These are phyloP conservation scores for Tylopilus subfusipes DNA, from an alignment of 768 basidiomycete species.

Conservation along the genomic window DNA sequence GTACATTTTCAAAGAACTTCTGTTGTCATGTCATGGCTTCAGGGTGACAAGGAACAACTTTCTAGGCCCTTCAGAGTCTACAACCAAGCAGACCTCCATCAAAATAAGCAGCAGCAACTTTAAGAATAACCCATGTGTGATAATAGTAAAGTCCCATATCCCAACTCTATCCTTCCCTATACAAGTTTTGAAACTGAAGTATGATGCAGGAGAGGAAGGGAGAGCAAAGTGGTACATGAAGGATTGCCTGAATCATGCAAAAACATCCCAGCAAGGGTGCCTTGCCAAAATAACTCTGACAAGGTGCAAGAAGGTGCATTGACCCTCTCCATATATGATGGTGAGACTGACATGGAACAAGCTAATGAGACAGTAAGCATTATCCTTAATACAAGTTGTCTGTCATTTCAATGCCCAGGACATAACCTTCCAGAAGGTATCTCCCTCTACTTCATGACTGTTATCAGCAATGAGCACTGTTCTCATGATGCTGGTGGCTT, in stretches of 20 bases:
- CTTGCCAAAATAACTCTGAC: conserved; percentile 3
- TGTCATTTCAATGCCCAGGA: too few relatives aligned
- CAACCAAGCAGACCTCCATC: background rate
- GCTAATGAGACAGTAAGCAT: conserved; percentile 20
- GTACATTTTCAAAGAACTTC: background rate
- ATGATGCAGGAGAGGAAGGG: conserved; percentile 14
- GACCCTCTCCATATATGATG: conserved; percentile 22
- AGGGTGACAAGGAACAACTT: background rate
- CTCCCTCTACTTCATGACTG: background rate
- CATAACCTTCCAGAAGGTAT: conserved; percentile 5
- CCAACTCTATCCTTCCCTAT: background rate
- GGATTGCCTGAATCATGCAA: conserved; percentile 11
- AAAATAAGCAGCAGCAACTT: conserved; percentile 1
- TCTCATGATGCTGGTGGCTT: background rate
- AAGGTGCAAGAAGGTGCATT: conserved; percentile 17
- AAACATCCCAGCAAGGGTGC: conserved; percentile 8
- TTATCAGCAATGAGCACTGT: background rate
- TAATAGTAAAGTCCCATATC: conserved; percentile 1
- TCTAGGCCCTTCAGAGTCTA: background rate
- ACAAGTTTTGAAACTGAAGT: background rate
- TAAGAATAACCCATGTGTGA: background rate
- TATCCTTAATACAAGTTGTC: conserved; percentile 22
- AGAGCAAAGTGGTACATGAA: conserved; percentile 10
- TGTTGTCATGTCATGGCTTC: background rate
- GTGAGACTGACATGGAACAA: conserved; percentile 16